A percentile compares a stretch with the other conserved stretches of the same genome.
These are phyloP conservation scores for Inga laurina DNA, from an alignment of 306 rosid genomes.

Conservation along the genomic window DNA sequence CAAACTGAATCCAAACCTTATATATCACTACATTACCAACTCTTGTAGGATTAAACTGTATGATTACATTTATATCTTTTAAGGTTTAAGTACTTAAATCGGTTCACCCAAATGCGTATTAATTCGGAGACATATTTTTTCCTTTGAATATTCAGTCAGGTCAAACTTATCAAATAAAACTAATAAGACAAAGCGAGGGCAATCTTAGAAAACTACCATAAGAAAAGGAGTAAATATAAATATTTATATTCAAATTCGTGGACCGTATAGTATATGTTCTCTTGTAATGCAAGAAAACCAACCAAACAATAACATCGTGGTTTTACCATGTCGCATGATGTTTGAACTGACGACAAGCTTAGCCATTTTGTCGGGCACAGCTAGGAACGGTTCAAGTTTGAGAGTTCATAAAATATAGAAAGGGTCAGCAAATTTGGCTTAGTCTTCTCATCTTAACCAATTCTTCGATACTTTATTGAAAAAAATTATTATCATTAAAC, in stretches of 20 bases:
- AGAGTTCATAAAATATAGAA: too few relatives aligned
- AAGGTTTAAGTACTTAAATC: not conserved
- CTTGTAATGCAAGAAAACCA: not conserved
- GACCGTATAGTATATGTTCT: not conserved
- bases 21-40: not conserved
- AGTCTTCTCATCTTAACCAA: too few relatives aligned
- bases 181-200: too few relatives aligned
- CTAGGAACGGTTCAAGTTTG: too few relatives aligned
- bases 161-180: not conserved
- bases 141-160: not conserved
- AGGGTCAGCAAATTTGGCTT: too few relatives aligned
- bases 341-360: too few relatives aligned
- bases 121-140: not conserved
- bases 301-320: not conserved
- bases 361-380: too few relatives aligned
- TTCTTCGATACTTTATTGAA: too few relatives aligned
- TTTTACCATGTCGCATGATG: conserved; percentile 1
- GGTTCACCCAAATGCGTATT: not conserved
- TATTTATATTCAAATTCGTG: not conserved
- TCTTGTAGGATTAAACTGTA: not conserved
- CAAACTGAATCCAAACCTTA: not conserved
- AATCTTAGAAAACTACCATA: not conserved
- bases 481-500: too few relatives aligned
- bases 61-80: not conserved
- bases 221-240: not conserved